phyloP scores from a whole-genome alignment of 2,329 filamentous ascomycete genomes.

The Venturia pyrina region DNA sequence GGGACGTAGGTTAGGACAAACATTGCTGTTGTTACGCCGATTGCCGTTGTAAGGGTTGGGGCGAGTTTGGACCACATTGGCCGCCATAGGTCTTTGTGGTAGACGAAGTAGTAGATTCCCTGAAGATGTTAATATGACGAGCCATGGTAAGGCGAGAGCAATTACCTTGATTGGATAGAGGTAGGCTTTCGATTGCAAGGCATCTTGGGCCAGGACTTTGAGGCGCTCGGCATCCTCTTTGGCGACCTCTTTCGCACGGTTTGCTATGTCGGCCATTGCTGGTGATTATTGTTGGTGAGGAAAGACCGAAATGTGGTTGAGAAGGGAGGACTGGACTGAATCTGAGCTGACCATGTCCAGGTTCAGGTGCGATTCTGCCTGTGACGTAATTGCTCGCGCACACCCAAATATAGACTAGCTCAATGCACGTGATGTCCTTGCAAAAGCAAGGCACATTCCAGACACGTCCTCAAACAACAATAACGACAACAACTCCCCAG shows the following conservation, averaged over 20 bases:
- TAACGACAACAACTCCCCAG: too few species aligned
- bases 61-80: constrained; percentile 48
- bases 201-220: constrained; percentile 53
- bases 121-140: constrained; percentile 19
- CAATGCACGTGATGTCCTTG: background rate
- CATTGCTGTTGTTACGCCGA: constrained; percentile 66
- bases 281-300: background rate
- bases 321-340: background rate
- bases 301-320: background rate
- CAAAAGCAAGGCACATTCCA: background rate
- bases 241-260: constrained; percentile 47
- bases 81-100: constrained; percentile 48
- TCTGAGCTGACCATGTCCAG: background rate
- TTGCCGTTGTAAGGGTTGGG: constrained; percentile 58
- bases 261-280: constrained; percentile 23
- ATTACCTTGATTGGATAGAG: constrained; percentile 71
- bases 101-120: constrained; percentile 51
- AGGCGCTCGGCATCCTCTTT: constrained; percentile 63
- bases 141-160: background rate
- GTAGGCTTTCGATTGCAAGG: constrained; percentile 67
- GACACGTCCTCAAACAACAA: too few species aligned
- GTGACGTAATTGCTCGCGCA: background rate
- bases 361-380: background rate
- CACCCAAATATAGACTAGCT: background rate
- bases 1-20: constrained; percentile 81